Conservation (phyloP, 805 yeast species). For the Candida maesae region DNA sequence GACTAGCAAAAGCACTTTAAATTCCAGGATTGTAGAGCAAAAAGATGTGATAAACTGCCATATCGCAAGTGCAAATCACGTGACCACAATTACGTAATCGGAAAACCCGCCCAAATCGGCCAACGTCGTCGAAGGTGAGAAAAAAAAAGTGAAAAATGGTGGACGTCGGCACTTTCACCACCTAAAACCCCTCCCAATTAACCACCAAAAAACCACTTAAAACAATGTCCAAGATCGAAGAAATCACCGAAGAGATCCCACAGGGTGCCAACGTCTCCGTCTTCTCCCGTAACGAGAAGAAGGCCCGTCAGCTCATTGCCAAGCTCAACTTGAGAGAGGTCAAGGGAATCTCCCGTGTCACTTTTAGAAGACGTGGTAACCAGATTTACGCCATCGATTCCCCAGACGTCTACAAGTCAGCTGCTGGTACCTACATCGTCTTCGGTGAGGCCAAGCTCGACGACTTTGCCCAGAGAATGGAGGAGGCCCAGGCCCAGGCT, state of each 20-base stretch:
- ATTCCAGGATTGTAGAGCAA: too few species aligned
- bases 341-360: conserved; percentile 91
- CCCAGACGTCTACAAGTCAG: conserved; percentile 95
- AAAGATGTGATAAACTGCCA: too few species aligned
- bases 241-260: conserved; percentile 42
- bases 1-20: too few species aligned
- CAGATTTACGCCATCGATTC: conserved; percentile 84
- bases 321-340: conserved; percentile 88
- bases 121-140: conserved; percentile 1
- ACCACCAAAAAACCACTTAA: not conserved
- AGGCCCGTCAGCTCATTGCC: conserved; percentile 86
- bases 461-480: conserved; percentile 85
- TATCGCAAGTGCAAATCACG: too few species aligned
- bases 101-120: too few species aligned
- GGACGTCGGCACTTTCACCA: conserved; percentile 1
- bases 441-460: conserved; percentile 98
- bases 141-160: conserved; percentile 18
- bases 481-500: conserved; percentile 61
- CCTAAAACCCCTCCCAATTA: not conserved
- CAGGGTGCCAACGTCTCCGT: conserved; percentile 81
- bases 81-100: too few species aligned
- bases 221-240: conserved; percentile 16
- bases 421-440: conserved; percentile 90
- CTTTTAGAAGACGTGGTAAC: conserved; percentile 91
- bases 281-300: conserved; percentile 87